Evolutionary conservation across 306 rosid genomes (phyloP).

Genomic region (Malus domestica): ASM211411v1 NC_041799.1:5802501-5803000

Average conservation of each 20-base stretch:
- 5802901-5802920: background rate
- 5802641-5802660: constrained; percentile 71
- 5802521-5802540: constrained; percentile 24
- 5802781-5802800: background rate
- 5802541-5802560: background rate
- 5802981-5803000: background rate
- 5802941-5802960: background rate
- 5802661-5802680: constrained; percentile 82
- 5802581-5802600: background rate
- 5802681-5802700: constrained; percentile 86
- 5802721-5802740: constrained; percentile 3
- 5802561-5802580: background rate
- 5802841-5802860: background rate
- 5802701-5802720: constrained; percentile 98
- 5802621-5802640: background rate
- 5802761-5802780: background rate
- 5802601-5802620: background rate
- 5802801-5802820: background rate
- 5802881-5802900: background rate
- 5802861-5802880: background rate
- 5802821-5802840: background rate
- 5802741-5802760: background rate
- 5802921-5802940: background rate
- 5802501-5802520: constrained; percentile 99
- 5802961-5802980: background rate